Conservation (phyloP, 1,284 basidiomycete genomes). For the Moniliophthora roreri region DNA sequence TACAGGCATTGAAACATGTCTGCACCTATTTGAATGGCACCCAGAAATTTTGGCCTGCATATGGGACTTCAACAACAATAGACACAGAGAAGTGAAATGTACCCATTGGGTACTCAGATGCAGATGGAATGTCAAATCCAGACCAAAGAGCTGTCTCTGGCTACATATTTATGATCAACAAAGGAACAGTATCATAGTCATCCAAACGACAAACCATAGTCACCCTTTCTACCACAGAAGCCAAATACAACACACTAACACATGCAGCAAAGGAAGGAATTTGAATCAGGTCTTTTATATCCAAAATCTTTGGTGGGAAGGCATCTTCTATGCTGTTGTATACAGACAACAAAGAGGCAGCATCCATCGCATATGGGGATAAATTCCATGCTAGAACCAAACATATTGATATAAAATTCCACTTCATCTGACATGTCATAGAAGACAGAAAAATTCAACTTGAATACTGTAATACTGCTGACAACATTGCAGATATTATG, state of each 20-base stretch:
- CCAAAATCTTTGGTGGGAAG: neutral
- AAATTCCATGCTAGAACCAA: constrained; percentile 27
- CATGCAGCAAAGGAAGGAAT: constrained; percentile 18
- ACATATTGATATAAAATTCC: too few species aligned
- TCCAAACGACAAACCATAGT: constrained; percentile 20
- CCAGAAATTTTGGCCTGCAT: neutral
- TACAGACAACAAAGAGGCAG: constrained; percentile 15
- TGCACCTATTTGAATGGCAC: neutral
- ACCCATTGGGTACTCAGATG: constrained; percentile 21
- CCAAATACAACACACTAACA: constrained; percentile 25
- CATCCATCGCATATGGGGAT: constrained; percentile 25
- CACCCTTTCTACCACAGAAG: constrained; percentile 23
- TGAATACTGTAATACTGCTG: constrained; percentile 20
- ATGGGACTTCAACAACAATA: neutral
- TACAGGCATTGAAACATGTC: too few species aligned
- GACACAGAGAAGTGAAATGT: neutral
- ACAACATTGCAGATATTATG: constrained; percentile 23
- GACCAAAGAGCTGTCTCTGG: constrained; percentile 24
- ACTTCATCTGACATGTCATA: constrained; percentile 32
- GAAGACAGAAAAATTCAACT: constrained; percentile 17
- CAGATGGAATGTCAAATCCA: constrained; percentile 25
- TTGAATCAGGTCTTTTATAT: constrained; percentile 12
- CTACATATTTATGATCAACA: constrained; percentile 21
- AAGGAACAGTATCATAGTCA: constrained; percentile 22
- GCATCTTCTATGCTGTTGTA: neutral